Conservation (phyloP, 441 rosid species). For the Hura crepitans region DNA sequence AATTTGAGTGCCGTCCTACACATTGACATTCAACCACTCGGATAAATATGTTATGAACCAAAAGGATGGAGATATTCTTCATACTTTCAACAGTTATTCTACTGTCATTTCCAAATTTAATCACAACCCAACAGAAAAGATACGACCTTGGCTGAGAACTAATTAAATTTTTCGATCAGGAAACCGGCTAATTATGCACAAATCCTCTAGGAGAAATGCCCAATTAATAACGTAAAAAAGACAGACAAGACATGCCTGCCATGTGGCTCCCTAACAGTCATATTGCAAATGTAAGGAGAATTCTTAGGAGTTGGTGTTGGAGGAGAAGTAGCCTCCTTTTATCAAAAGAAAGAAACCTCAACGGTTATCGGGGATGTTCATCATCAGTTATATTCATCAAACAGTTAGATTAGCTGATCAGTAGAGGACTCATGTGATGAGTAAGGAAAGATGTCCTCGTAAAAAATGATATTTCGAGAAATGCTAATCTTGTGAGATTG, state of each 20-base stretch:
- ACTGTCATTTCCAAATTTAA: neutral
- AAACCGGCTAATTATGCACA: neutral
- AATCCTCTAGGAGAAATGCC: neutral
- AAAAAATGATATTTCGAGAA: no score
- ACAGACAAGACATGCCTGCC: slow-evolving; percentile 42
- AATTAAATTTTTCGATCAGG: neutral
- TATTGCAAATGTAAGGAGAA: slow-evolving; percentile 79
- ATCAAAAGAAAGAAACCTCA: slow-evolving; percentile 70
- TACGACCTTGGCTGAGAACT: neutral
- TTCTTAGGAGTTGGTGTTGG: slow-evolving; percentile 73
- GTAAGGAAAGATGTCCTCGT: no score
- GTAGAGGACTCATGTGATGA: no score
- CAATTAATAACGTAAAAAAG: neutral
- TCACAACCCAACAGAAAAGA: neutral
- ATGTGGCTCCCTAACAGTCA: slow-evolving; percentile 71
- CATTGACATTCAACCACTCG: neutral
- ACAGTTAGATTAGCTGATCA: no score
- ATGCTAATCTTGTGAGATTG: no score
- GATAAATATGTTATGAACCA: neutral
- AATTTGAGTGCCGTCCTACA: neutral
- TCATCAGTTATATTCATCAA: no score
- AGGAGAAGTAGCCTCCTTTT: slow-evolving; percentile 70
- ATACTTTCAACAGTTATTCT: neutral
- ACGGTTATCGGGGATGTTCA: no score
- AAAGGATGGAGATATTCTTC: no score